Evolutionary conservation across 257 asterid species (phyloP).

Genomic region (Solanum neorickii): DNA sequence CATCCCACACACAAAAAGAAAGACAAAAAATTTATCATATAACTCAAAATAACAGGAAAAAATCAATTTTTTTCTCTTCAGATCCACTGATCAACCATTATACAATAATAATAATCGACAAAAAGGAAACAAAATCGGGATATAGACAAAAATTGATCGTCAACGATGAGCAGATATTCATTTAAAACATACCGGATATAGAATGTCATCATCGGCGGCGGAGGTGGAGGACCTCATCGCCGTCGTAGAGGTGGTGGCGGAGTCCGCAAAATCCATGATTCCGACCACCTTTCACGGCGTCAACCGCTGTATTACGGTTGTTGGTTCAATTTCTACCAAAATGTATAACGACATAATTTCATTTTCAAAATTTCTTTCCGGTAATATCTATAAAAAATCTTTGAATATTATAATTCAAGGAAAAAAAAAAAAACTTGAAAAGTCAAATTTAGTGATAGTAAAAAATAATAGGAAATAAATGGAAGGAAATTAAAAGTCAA

Average conservation of each 20-base stretch:
- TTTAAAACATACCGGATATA: constrained; percentile 5
- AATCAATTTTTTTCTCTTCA: not conserved
- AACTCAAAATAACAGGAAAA: not conserved
- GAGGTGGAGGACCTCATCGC: not conserved
- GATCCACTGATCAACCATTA: not conserved
- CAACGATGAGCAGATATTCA: not conserved
- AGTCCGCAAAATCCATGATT: constrained; percentile 11
- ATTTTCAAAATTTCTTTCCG: not conserved
- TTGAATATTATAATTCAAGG: not conserved
- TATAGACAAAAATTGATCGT: not conserved
- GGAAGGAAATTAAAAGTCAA: not conserved
- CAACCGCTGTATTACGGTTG: not conserved
- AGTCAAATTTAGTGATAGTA: not conserved
- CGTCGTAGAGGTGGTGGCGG: not conserved
- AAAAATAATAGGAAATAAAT: not conserved
- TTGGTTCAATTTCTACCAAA: not conserved
- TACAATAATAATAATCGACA: not conserved
- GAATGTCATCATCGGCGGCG: constrained; percentile 7
- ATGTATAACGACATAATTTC: not conserved
- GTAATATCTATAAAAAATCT: not conserved
- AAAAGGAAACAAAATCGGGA: not conserved
- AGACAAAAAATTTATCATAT: not conserved
- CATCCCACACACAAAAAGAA: not conserved
- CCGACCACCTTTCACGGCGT: constrained; percentile 2
- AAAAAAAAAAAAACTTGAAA: not conserved